phyloP scores from a whole-genome alignment of 1,139 yeast species.

The Geotrichum klebahnii region DNA sequence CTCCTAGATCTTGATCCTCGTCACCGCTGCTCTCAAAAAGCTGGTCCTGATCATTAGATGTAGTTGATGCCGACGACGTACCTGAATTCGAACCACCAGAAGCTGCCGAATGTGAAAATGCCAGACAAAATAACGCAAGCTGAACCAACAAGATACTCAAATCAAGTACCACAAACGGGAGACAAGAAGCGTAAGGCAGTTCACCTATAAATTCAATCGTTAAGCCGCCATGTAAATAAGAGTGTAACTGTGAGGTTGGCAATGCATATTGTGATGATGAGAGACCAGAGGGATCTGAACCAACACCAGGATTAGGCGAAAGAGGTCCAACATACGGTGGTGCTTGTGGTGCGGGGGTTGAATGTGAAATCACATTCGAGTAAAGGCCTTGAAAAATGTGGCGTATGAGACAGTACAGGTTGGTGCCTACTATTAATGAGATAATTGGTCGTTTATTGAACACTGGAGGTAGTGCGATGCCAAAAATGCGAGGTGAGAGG shows the following conservation, averaged over 20 bases:
- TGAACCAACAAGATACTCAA: slow-evolving; percentile 28
- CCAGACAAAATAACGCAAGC: slow-evolving; percentile 27
- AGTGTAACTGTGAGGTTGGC: background rate
- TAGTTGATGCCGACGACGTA: background rate
- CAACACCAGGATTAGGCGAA: background rate
- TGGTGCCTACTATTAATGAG: slow-evolving; percentile 25
- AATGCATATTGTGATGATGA: background rate
- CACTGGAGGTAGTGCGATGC: slow-evolving; percentile 24
- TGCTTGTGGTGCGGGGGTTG: background rate
- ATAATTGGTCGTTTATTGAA: slow-evolving; percentile 29
- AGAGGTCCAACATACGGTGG: no score
- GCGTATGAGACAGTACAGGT: slow-evolving; percentile 24
- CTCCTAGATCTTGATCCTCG: slow-evolving; percentile 5
- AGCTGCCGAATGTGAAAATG: slow-evolving; percentile 21
- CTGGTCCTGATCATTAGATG: no score
- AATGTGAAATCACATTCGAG: slow-evolving; percentile 15
- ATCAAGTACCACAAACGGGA: slow-evolving; percentile 31
- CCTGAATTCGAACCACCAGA: background rate
- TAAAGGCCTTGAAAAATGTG: slow-evolving; percentile 24
- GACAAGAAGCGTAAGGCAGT: slow-evolving; percentile 24
- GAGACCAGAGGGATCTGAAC: background rate
- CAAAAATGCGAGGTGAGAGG: slow-evolving; percentile 28
- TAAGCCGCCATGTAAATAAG: slow-evolving; percentile 36
- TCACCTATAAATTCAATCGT: slow-evolving; percentile 39
- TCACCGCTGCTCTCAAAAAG: background rate